Base-by-base conservation (phyloP, 164 flowering plant species). In the Akebia trifoliata region DNA sequence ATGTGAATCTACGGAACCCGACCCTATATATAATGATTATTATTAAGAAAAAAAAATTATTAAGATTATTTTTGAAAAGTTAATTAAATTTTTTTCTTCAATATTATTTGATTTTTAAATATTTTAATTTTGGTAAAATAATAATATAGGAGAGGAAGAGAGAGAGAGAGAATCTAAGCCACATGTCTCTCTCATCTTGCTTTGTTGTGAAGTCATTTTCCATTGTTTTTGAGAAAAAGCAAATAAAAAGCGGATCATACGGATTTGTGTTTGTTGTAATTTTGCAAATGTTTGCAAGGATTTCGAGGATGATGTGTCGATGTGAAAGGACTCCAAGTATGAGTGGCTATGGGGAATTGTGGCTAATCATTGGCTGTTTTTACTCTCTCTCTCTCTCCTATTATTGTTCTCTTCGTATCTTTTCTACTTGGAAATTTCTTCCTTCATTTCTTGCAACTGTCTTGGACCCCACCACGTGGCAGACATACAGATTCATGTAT, bases 281-380 rank as follows among this genome's bases (percentile, higher is more conserved):
- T 10, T 29, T 32, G 22, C 8, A 22, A 28, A 18, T 6, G 1
- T 37, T 24, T 43, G 6, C n/a, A 48, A 31, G 18, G 35, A 49
- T 43, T 24, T 37, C 44, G 40, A 59, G 50, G 40, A 48, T 50
- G 56, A 31, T 50, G 14, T 62, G 40, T 37, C 17, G 57, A 50
- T 35, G 52, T 4, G 60, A 32, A 29, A 50, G 17, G 29, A 37
- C 51, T 8, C 1, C 25, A 50, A 21, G 29, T 30, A 18, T 60
- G 60, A 48, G 66, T 62, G 71, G 56, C 24, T 50, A 70, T 68
- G 63, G 65, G 71, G 71, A 62, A 47, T 46, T 59, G 70, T 35
- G 66, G 46, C 61, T 39, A 66, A 75, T 75, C 57, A 71, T 75
- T 71, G 69, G 72, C 26, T 48, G 48, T 21, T 63, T 50, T 37